Conservation (phyloP, 805 yeast species). For the Suhomyces kilbournensis region DNA sequence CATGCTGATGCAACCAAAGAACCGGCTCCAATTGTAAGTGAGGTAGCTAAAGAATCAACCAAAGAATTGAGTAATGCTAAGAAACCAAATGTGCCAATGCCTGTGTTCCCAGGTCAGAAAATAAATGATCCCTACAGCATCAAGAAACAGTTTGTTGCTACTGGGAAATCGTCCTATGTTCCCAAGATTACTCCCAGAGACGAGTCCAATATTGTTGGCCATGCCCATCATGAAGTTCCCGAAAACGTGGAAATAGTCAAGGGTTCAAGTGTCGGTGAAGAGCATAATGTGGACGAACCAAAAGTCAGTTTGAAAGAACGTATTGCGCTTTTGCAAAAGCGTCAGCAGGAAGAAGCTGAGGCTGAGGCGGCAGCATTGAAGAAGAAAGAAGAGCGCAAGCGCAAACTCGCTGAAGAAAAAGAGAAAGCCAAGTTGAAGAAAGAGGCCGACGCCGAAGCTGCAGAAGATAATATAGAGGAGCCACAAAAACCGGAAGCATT, state of each 20-base stretch:
- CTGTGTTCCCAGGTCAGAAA: conserved; percentile 32
- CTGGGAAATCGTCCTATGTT: conserved; percentile 59
- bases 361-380: conserved; percentile 59
- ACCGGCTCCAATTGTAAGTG: not conserved
- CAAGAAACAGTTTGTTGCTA: conserved; percentile 53
- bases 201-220: conserved; percentile 29
- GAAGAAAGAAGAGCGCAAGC: conserved; percentile 51
- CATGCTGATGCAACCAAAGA: not conserved
- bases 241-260: conserved; percentile 24
- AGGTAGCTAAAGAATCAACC: not conserved
- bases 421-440: conserved; percentile 19
- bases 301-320: conserved; percentile 82
- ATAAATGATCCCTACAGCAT: conserved; percentile 46
- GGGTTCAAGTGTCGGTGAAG: conserved; percentile 22
- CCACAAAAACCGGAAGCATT: not conserved
- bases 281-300: conserved; percentile 56
- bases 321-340: conserved; percentile 76
- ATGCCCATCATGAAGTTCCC: conserved; percentile 24
- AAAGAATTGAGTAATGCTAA: not conserved
- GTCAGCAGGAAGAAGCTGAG: conserved; percentile 77
- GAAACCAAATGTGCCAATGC: conserved; percentile 11
- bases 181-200: conserved; percentile 46
- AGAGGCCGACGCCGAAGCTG: conserved; percentile 14
- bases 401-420: conserved; percentile 32
- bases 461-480: not conserved